These are phyloP conservation scores for Xylaria telfairii DNA, from an alignment of 495 filamentous ascomycete genomes.

Conservation along the genomic window DNA sequence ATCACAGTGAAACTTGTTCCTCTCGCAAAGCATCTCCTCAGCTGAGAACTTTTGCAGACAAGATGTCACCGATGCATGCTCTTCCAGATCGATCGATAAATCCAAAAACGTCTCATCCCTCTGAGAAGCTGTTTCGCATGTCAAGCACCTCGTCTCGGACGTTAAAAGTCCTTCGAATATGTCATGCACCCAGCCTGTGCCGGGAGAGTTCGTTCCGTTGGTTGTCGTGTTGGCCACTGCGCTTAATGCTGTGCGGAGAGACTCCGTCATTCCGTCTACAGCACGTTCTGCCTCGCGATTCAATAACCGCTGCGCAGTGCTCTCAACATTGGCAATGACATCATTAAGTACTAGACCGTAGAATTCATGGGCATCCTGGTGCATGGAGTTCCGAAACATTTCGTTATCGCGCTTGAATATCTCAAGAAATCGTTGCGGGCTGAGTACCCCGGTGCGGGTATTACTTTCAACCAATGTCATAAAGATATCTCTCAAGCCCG, in stretches of 20 bases:
- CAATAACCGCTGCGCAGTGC: conserved; percentile 67
- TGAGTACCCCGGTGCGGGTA: conserved; percentile 87
- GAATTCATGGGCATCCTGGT: conserved; percentile 98
- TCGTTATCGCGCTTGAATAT: conserved; percentile 93
- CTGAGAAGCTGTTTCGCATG: conserved; percentile 94
- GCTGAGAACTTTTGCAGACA: conserved; percentile 95
- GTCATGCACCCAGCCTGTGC: conserved; percentile 93
- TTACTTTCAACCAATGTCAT: conserved; percentile 84
- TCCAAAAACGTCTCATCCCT: conserved; percentile 95
- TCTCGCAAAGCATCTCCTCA: conserved; percentile 98
- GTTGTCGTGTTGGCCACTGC: conserved; percentile 48
- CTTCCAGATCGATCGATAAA: conserved; percentile 92
- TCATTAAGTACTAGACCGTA: conserved; percentile 94
- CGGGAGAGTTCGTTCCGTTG: conserved; percentile 49
- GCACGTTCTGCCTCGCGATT: conserved; percentile 52
- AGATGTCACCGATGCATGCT: conserved; percentile 95
- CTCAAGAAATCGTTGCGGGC: conserved; percentile 90
- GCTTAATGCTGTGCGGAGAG: conserved; percentile 51
- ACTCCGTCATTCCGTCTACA: conserved; percentile 43
- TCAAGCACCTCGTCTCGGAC: conserved; percentile 95
- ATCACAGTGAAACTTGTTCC: conserved; percentile 98
- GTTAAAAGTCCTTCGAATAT: conserved; percentile 94
- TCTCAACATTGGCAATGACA: conserved; percentile 91
- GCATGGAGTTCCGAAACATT: conserved; percentile 96
- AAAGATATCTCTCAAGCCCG: conserved; percentile 94